Percentiles rank a stretch among this genome's conserved stretches.
phyloP scores from a whole-genome alignment of 176 grass and related monocot genomes.

The Rhynchospora breviuscula region DNA sequence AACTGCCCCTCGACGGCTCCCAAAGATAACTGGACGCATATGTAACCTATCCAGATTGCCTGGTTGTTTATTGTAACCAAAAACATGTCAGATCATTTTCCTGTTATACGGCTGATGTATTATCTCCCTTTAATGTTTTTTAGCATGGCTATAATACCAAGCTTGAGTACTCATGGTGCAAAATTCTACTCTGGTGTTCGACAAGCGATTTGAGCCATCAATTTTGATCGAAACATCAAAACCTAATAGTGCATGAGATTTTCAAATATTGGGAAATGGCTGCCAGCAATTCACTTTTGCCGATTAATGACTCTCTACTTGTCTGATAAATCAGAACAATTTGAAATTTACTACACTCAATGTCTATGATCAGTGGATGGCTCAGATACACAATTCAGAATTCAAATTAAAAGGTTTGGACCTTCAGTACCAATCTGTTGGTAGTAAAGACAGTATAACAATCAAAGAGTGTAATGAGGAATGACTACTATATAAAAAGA shows the following conservation, averaged over 20 bases:
- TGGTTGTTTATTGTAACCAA: background rate
- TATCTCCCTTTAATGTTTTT: background rate
- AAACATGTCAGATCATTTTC: background rate
- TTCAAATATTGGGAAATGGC: background rate
- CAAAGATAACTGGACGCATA: conserved; percentile 7
- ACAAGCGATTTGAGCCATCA: background rate
- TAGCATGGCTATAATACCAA: background rate
- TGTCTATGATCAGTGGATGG: too few species aligned
- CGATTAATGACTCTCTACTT: too few species aligned
- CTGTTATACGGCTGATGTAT: background rate
- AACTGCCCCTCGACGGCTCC: conserved; percentile 7
- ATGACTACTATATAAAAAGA: too few species aligned
- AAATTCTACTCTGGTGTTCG: background rate
- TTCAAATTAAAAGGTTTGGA: background rate
- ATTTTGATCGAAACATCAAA: background rate
- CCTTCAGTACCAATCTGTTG: background rate
- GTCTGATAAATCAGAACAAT: too few species aligned
- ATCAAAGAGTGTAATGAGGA: too few species aligned
- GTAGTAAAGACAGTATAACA: background rate
- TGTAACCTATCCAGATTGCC: background rate
- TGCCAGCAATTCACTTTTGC: background rate
- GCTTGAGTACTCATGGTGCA: background rate
- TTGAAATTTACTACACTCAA: too few species aligned
- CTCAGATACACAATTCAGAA: background rate
- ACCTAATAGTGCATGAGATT: background rate